Percentiles rank a stretch among this genome's conserved stretches.
Evolutionary conservation across 31 red algal genomes (phyloP).

Genomic region (Endocladia muricata): DNA sequence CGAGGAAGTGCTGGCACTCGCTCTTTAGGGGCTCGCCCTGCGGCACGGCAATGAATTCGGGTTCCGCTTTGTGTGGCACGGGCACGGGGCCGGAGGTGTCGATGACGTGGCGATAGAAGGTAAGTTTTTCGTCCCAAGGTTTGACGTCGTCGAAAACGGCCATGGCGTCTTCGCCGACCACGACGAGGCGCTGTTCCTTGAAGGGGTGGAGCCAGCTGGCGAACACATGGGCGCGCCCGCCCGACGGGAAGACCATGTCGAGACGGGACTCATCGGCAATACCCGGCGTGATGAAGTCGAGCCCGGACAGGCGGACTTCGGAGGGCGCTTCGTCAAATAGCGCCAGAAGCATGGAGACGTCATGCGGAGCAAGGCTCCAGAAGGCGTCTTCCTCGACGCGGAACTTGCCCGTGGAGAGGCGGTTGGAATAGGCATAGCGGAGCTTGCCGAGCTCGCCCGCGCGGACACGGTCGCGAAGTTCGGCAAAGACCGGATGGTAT

Average conservation of each 20-base stretch:
- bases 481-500: neutral
- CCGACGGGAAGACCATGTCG: neutral
- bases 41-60: too few species aligned
- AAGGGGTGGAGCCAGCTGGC: neutral
- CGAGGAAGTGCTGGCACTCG: too few species aligned
- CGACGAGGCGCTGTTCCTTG: neutral
- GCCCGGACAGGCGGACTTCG: neutral
- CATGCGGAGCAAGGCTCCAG: constrained; percentile 8
- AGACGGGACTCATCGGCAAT: neutral
- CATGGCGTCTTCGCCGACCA: neutral
- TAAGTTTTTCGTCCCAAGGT: too few species aligned
- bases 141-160: constrained; percentile 10
- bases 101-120: too few species aligned
- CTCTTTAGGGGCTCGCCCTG: too few species aligned
- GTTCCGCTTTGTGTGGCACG: too few species aligned
- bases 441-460: neutral
- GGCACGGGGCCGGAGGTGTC: too few species aligned
- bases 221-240: neutral
- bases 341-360: neutral
- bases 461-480: neutral
- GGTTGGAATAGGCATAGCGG: neutral
- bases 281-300: neutral
- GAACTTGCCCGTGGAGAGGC: neutral
- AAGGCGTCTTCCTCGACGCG: neutral
- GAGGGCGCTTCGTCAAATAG: neutral